phyloP scores from a whole-genome alignment of 208 protist genomes.

The Trypanosoma cruzi region DNA sequence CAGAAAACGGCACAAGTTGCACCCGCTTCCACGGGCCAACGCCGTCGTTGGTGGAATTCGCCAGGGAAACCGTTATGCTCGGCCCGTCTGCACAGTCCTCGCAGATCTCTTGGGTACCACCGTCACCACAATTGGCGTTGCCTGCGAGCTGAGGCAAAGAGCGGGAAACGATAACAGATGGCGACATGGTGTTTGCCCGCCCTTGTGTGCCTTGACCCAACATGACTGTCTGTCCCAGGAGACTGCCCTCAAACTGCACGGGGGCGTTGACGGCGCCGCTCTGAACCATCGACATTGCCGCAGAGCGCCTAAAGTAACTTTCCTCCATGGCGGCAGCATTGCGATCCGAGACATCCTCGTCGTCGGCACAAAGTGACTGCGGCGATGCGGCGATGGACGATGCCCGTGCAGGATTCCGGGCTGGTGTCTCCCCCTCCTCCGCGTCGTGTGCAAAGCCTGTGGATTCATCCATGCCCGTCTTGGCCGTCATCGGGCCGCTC shows the following conservation, averaged over 20 bases:
- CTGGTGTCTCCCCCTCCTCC: not conserved
- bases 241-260: not conserved
- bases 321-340: not conserved
- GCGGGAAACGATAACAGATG: not conserved
- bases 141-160: not conserved
- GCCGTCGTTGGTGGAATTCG: not conserved
- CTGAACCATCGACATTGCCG: not conserved
- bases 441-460: not conserved
- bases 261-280: conserved; percentile 1
- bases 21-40: not conserved
- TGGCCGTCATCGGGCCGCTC: no score
- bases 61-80: not conserved
- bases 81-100: not conserved
- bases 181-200: not conserved
- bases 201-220: not conserved
- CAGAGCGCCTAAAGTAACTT: not conserved
- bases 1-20: not conserved
- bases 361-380: not conserved
- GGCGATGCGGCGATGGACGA: not conserved
- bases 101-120: not conserved
- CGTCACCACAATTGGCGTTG: not conserved
- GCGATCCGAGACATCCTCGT: not conserved
- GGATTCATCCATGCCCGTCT: no score
- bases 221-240: conserved; percentile 13
- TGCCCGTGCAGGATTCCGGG: not conserved